These are phyloP conservation scores for Coemansia sp. DNA, from an alignment of 192 early-diverging fungal genomes.

Conservation along the genomic window DNA sequence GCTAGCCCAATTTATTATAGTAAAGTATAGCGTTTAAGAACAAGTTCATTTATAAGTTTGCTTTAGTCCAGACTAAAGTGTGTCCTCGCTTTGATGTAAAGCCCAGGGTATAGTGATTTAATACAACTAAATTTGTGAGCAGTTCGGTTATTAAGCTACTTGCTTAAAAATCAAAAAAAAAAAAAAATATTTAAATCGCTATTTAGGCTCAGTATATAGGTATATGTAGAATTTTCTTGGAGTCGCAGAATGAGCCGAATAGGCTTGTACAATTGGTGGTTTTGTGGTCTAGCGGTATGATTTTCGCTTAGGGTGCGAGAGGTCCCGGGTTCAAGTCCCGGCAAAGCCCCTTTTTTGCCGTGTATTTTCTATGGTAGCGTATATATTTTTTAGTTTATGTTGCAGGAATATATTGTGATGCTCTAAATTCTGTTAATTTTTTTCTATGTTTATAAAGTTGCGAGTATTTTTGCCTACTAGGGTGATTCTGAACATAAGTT, in stretches of 20 bases:
- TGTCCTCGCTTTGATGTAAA: no score
- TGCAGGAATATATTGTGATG: neutral
- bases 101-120: no score
- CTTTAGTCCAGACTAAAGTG: no score
- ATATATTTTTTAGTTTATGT: neutral
- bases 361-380: constrained; percentile 4
- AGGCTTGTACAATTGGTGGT: neutral
- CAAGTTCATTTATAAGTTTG: no score
- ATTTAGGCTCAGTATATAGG: no score
- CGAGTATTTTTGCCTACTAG: neutral
- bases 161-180: no score
- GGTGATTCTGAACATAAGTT: neutral
- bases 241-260: neutral
- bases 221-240: no score
- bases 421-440: neutral
- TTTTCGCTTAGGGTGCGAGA: constrained; percentile 58
- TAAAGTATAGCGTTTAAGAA: no score
- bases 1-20: no score
- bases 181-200: no score
- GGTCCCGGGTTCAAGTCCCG: constrained; percentile 61
- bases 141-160: no score
- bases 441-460: neutral
- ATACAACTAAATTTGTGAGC: no score
- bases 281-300: constrained; percentile 58
- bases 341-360: constrained; percentile 35